These are phyloP conservation scores for Lactarius deliciosus DNA, from an alignment of 768 basidiomycete genomes.

Conservation along the genomic window DNA sequence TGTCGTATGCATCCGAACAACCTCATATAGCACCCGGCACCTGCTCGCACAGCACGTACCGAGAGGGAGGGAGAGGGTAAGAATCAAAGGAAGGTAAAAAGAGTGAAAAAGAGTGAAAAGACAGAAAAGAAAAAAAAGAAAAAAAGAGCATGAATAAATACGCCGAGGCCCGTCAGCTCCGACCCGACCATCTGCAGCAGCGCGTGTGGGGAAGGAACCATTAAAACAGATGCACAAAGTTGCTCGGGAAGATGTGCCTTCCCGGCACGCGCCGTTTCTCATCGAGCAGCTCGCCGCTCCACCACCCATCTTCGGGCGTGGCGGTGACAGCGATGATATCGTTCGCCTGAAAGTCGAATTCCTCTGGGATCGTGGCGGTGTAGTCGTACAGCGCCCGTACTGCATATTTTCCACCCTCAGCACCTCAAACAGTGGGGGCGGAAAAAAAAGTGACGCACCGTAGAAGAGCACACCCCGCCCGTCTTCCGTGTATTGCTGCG, in stretches of 20 bases:
- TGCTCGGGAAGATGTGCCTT: conserved; percentile 82
- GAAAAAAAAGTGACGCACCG: conserved; percentile 48
- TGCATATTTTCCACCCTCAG: conserved; percentile 34
- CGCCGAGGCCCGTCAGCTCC: neutral
- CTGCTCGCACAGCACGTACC: neutral
- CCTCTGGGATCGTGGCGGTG: conserved; percentile 79
- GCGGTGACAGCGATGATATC: conserved; percentile 95
- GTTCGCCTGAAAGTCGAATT: conserved; percentile 93
- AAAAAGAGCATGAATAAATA: conserved; percentile 10
- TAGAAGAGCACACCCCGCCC: conserved; percentile 85
- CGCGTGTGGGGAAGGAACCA: neutral
- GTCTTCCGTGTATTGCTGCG: conserved; percentile 77
- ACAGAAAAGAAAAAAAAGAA: no score
- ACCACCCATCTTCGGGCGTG: conserved; percentile 97
- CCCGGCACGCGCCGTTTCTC: conserved; percentile 69
- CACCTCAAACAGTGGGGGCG: neutral
- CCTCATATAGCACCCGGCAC: neutral
- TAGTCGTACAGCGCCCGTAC: conserved; percentile 93
- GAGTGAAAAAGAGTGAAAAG: neutral
- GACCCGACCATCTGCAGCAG: no score
- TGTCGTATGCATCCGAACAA: neutral
- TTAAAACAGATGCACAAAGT: conserved; percentile 80
- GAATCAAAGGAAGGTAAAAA: neutral
- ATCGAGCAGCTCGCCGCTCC: conserved; percentile 87
- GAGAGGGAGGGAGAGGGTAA: neutral